Percentiles rank a stretch among this genome's conserved stretches.
Conservation (phyloP, 2,329 filamentous ascomycete species). For the Fusarium torreyae region DNA sequence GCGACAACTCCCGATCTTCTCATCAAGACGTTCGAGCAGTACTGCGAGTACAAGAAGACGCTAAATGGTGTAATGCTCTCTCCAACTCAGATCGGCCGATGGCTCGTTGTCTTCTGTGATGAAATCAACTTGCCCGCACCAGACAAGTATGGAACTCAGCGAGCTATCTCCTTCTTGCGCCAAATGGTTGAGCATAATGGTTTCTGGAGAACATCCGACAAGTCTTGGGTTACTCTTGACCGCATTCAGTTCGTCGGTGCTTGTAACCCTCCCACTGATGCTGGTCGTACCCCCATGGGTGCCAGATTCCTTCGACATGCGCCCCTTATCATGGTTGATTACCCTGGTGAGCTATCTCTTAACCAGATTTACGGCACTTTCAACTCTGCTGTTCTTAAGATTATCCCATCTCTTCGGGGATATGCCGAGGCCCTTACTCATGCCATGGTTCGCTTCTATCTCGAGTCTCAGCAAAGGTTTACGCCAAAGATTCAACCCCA, state of each 20-base stretch:
- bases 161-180: conserved; percentile 96
- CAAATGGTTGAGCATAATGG: conserved; percentile 99
- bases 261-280: conserved; percentile 98
- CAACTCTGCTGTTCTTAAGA: conserved; percentile 96
- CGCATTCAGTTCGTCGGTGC: conserved; percentile 99
- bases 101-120: conserved; percentile 99
- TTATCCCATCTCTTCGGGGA: conserved; percentile 93
- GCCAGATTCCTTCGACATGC: conserved; percentile 95
- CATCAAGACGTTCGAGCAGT: conserved; percentile 99
- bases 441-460: conserved; percentile 97
- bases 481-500: conserved; percentile 97
- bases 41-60: conserved; percentile 99
- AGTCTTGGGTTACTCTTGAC: conserved; percentile 97
- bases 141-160: conserved; percentile 97
- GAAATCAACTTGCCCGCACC: conserved; percentile 99
- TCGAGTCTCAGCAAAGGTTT: conserved; percentile 94
- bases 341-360: conserved; percentile 94
- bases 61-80: conserved; percentile 96
- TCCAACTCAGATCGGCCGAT: conserved; percentile 95
- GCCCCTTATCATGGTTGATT: conserved; percentile 99
- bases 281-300: conserved; percentile 94
- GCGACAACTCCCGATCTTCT: conserved; percentile 97
- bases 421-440: conserved; percentile 95
- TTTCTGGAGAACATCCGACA: conserved; percentile 98
- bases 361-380: conserved; percentile 99